Base-by-base conservation (phyloP, 257 asterid species). In the Solanum megistacrolobum region DNA sequence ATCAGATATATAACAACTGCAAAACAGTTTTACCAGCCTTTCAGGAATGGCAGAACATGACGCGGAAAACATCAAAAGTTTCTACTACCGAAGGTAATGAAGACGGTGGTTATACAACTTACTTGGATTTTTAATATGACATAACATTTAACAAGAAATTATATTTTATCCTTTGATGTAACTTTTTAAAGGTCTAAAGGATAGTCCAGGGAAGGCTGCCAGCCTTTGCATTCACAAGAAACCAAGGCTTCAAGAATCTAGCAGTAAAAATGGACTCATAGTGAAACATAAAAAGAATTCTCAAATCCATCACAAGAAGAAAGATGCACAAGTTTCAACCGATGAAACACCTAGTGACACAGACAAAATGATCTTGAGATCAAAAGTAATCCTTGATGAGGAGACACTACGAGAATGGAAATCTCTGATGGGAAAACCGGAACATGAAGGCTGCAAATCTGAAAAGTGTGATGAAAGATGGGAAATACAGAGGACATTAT, bases 321-420 rank as follows among this genome's bases (percentile, higher is more conserved):
- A 85, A 66, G 39, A 72, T n/a, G 43, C 83, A n/a, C n/a, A 27
- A 39, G 27, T 38, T 29, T 48, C 81, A 66, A 35, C 18, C 87
- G 41, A 41, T 29, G 60, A 68, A 66, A 85, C 60, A 25, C 20
- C 41, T 16, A 43, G 29, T 43, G 38, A 46, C 27, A 41, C 18
- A 32, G 76, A 65, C 29, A 68, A 36, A 68, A 36, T n/a, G 82
- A 43, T 65, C 62, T 85, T 85, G 14, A 72, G 55, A 41, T 4
- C 83, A 68, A 94, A 92, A 92, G 95, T 94, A 76, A 93, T 92
- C 88, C 96, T 94, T 85, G 98, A 94, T 86, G 94, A 91, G 86
- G 96, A 94, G 91, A 92, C 98, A 73, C 89, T 89, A 38, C 91
- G 92, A 90, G 96, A 92, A 85, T 94, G 96, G 98, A 92, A 89